These are phyloP conservation scores for Aspergillus udagawae DNA, from an alignment of 2,329 filamentous ascomycete genomes.

Conservation along the genomic window DNA sequence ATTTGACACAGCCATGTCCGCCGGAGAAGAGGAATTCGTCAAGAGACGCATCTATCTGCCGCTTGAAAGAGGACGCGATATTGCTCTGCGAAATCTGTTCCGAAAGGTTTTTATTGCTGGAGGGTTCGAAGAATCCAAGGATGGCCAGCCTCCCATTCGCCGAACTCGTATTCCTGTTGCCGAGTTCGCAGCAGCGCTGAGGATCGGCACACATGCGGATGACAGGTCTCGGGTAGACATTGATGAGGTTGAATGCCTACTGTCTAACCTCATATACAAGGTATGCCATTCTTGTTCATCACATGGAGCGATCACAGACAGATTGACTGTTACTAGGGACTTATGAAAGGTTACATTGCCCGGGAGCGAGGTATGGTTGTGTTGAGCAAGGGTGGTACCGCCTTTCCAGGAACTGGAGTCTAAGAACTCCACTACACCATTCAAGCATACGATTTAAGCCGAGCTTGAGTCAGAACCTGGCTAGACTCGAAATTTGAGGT, in stretches of 20 bases:
- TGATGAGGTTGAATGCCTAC: conserved; percentile 91
- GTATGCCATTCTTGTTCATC: conserved; percentile 47
- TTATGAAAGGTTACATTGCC: conserved; percentile 98
- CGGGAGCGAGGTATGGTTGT: conserved; percentile 87
- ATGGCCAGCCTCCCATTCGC: conserved; percentile 57
- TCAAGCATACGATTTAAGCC: not conserved
- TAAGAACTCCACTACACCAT: conserved; percentile 30
- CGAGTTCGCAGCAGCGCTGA: conserved; percentile 82
- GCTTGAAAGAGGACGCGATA: conserved; percentile 84
- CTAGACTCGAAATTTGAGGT: not conserved
- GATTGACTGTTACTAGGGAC: conserved; percentile 54
- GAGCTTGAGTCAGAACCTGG: not conserved
- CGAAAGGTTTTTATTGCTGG: conserved; percentile 85
- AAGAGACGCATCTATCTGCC: conserved; percentile 92
- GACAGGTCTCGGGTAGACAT: conserved; percentile 63
- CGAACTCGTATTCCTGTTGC: conserved; percentile 73
- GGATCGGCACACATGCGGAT: conserved; percentile 58
- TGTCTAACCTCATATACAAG: conserved; percentile 99
- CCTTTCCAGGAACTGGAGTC: conserved; percentile 85
- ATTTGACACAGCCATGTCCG: conserved; percentile 77
- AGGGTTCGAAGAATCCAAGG: conserved; percentile 74
- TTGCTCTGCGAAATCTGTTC: conserved; percentile 84
- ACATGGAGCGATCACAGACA: not conserved
- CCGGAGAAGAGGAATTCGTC: conserved; percentile 88
- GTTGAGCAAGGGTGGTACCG: conserved; percentile 76